Base-by-base conservation (phyloP, 768 basidiomycete genomes). In the Rubroboletus pulcherrimus region DNA sequence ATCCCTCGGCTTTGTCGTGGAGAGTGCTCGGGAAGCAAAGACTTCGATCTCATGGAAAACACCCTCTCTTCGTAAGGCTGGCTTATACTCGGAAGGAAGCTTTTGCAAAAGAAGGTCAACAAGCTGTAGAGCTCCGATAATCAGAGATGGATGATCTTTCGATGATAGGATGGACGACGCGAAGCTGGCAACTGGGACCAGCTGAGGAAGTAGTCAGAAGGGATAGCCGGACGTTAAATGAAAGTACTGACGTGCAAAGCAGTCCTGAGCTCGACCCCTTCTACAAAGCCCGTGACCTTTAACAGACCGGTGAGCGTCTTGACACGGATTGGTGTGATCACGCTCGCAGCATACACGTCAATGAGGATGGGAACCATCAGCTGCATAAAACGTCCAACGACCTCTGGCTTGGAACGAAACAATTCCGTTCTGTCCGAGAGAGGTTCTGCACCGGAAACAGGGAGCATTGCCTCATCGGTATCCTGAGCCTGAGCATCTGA, bases 341-440 rank as follows among this genome's bases (percentile, higher is more conserved):
- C 95, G 69, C 93, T 97, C 31, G 97, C 96, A n/a, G 95, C 90
- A 72, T 98, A 98, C n/a, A 99, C 95, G 64, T 98, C 97, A 55
- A 98, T 87, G 53, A 99, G 81, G 53, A 97, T 93, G 1, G 97
- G 97, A 0, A 98, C 86, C 64, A 93, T 84, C 34, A 96, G 77
- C 45, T 84, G 83, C 82, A 95, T 91, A 72, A 94, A 98, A 15
- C 85, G 82, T 19, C 82, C 84, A 47, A 95, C 87, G 29, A 92
- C 83, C n/a, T 75, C 78, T 24, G 87, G 81, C 57, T 88, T 85
- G 5, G 82, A 84, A 52, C 87, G 84, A 42, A 95, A 72, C 44
- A 97, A 69, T 42, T 93, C 87, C 15, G 87, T 83, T 47, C 95
- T 77, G 64, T 88, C 86, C 6, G 67, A 71, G 2, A 58, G 57